A percentile compares a stretch with the other conserved stretches of the same genome.
Conservation (phyloP, 2,329 filamentous ascomycete species). For the Zelopaecilomyces penicillatus region DNA sequence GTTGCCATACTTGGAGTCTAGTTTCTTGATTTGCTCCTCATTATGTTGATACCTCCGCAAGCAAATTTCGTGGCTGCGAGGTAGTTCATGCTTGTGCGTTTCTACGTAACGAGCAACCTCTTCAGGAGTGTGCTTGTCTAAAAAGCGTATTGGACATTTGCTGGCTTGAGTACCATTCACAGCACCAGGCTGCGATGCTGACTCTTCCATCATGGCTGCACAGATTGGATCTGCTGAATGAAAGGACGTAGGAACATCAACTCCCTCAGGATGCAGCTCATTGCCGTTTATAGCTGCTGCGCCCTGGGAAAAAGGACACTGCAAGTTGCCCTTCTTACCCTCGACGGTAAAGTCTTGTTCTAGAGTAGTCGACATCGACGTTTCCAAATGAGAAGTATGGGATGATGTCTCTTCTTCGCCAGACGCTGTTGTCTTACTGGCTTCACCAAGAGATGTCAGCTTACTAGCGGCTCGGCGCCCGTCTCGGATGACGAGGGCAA, state of each 20-base stretch:
- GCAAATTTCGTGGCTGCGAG: slow-evolving; percentile 87
- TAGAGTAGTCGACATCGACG: slow-evolving; percentile 56
- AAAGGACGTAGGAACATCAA: slow-evolving; percentile 36
- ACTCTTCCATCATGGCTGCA: slow-evolving; percentile 55
- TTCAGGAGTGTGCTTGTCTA: slow-evolving; percentile 87
- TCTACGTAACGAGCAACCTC: slow-evolving; percentile 92
- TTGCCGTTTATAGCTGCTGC: slow-evolving; percentile 15
- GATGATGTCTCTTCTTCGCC: slow-evolving; percentile 38
- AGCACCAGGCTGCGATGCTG: slow-evolving; percentile 41
- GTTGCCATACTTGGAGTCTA: slow-evolving; percentile 91
- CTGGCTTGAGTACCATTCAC: slow-evolving; percentile 42
- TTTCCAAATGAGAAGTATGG: slow-evolving; percentile 36
- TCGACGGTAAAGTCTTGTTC: slow-evolving; percentile 88
- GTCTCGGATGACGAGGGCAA: slow-evolving; percentile 56
- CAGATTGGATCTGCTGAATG: slow-evolving; percentile 53
- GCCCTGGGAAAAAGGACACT: slow-evolving; percentile 65
- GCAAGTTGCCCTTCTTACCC: slow-evolving; percentile 69
- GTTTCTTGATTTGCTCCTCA: slow-evolving; percentile 72
- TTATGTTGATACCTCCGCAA: slow-evolving; percentile 83
- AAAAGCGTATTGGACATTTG: slow-evolving; percentile 85
- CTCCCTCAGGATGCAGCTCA: slow-evolving; percentile 17
- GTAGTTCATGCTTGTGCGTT: slow-evolving; percentile 89
- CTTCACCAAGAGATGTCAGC: slow-evolving; percentile 36
- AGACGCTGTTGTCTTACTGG: slow-evolving; percentile 43
- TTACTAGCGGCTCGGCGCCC: slow-evolving; percentile 50